These are phyloP conservation scores for Leucocoprinus sp. DNA, from an alignment of 768 basidiomycete genomes.

Conservation along the genomic window DNA sequence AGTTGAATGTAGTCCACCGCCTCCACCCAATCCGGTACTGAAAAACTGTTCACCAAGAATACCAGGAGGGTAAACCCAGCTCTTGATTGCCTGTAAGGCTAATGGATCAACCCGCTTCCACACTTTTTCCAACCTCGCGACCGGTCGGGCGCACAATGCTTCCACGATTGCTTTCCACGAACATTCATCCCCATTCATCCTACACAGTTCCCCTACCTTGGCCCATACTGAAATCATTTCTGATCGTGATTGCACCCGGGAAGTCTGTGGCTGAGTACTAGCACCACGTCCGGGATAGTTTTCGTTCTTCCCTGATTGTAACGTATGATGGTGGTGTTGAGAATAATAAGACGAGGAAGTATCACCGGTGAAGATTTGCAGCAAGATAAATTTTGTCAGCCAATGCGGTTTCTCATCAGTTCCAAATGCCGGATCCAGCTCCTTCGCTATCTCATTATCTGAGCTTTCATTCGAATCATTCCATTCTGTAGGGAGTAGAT, in stretches of 20 bases:
- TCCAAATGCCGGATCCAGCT: slow-evolving; percentile 43
- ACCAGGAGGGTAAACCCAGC: slow-evolving; percentile 47
- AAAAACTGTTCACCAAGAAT: slow-evolving; percentile 6
- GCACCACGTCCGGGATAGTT: slow-evolving; percentile 14
- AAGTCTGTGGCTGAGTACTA: slow-evolving; percentile 23
- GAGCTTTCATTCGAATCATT: neutral
- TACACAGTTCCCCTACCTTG: slow-evolving; percentile 63
- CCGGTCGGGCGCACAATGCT: slow-evolving; percentile 64
- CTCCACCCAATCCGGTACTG: neutral
- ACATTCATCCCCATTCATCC: slow-evolving; percentile 68
- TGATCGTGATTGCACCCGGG: slow-evolving; percentile 62
- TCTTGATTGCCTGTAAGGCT: slow-evolving; percentile 50
- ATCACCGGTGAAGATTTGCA: slow-evolving; percentile 64
- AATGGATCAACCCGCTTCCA: slow-evolving; percentile 69
- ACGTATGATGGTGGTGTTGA: slow-evolving; percentile 5
- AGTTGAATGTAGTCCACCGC: too few species aligned
- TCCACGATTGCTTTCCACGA: slow-evolving; percentile 69
- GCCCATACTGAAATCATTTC: slow-evolving; percentile 71
- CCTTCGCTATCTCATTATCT: slow-evolving; percentile 10
- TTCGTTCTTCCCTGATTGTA: slow-evolving; percentile 24
- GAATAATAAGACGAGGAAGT: slow-evolving; percentile 17
- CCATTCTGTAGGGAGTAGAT: slow-evolving; percentile 27
- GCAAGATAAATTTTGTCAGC: slow-evolving; percentile 65
- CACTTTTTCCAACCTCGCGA: slow-evolving; percentile 69
- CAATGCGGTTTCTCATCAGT: slow-evolving; percentile 70